Evolutionary conservation across 129 eudicot species (phyloP), one percentile per base, ranked within the genome.

Genomic region (Centaurea solstitialis): DNA sequence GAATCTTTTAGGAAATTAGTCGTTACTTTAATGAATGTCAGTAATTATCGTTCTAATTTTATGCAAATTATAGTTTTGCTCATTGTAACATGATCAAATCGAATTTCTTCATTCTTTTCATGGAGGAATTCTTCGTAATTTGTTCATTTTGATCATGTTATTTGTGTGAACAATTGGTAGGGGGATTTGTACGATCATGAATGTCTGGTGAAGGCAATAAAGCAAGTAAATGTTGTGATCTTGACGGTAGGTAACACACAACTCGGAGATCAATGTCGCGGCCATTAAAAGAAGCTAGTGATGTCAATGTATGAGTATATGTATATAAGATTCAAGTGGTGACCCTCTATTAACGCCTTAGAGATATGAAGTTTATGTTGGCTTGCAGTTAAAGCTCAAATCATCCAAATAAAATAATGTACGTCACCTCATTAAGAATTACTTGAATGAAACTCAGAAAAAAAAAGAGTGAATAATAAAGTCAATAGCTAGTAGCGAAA

Each of bases 241-340:
- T 80, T 84, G 15, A 77, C 90, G 10, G 78, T 87, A 10, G 90
- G 84, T 23, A 28, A 37, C 28, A n/a, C 8, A 20, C 81, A 71
- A 62, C 74, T 84, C 11, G 81, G 78, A 3, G 88, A 87, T 80
- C 90, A 87, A 69, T 76, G 50, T 87, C 33, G 86, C 70, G 10
- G 86, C 90, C 33, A 84, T 87, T 47, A 87, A n/a, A n/a, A 78
- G 86, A 84, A 81, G 88, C 84, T 26, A 86, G 90, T n/a, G 84
- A 87, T 12, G 78, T 87, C 64, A 87, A 84, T 88, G 90, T 84
- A 76, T 39, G 18, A 15, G 5, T 15, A 53, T 33, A 33, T 33
- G 4, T n/a, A n/a, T n/a, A n/a, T 33, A 33, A 33, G 37, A 4
- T 33, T 33, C 0, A 33, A 4, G 37, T 33, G 37, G 37, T 33